Percentiles rank a stretch among this genome's conserved stretches.
These are phyloP conservation scores for Fusarium goolgardi DNA, from an alignment of 2,329 filamentous ascomycete genomes.

Conservation along the genomic window DNA sequence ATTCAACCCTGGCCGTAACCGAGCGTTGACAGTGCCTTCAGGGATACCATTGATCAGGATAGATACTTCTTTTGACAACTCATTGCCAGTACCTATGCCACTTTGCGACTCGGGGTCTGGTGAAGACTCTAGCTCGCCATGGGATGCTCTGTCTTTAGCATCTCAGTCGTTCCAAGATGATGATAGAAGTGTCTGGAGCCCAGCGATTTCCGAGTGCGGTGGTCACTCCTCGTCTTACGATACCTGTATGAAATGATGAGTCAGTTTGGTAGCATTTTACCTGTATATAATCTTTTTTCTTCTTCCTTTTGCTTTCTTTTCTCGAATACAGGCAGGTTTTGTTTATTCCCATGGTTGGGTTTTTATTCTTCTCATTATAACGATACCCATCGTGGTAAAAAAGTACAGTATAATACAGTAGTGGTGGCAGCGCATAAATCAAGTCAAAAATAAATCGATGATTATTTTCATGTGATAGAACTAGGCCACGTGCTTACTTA, in stretches of 20 bases:
- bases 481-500: conserved; percentile 30
- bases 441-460: neutral
- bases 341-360: neutral
- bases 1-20: neutral
- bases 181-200: conserved; percentile 22
- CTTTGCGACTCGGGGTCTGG: conserved; percentile 31
- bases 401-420: neutral
- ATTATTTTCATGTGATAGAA: conserved; percentile 37
- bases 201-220: conserved; percentile 25
- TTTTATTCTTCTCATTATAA: conserved; percentile 4
- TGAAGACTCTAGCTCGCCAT: conserved; percentile 32
- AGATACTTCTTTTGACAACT: conserved; percentile 20
- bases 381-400: conserved; percentile 11
- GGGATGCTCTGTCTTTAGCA: conserved; percentile 23
- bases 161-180: conserved; percentile 36
- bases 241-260: conserved; percentile 22
- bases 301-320: neutral
- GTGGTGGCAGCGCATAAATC: conserved; percentile 15
- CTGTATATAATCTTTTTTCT: neutral
- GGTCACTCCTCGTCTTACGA: conserved; percentile 23
- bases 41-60: conserved; percentile 26
- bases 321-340: conserved; percentile 1
- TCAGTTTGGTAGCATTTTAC: neutral
- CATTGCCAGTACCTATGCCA: conserved; percentile 6
- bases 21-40: conserved; percentile 19